Conservation (phyloP, 2,329 filamentous ascomycete species). For the Talaromyces piceae region DNA sequence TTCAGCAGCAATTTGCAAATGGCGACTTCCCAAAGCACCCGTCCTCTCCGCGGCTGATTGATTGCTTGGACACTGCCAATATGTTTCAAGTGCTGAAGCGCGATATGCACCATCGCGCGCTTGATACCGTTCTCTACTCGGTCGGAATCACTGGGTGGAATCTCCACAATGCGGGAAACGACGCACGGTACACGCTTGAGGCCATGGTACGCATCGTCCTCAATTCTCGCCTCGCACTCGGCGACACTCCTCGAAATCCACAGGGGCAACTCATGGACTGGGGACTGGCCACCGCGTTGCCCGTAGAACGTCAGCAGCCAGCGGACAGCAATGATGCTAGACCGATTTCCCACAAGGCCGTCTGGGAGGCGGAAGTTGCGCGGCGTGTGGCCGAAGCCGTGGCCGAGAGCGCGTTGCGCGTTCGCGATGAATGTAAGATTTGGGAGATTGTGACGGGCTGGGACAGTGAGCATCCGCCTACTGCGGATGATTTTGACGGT, state of each 20-base stretch:
- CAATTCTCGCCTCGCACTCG: slow-evolving; percentile 19
- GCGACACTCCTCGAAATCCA: slow-evolving; percentile 4
- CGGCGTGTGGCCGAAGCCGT: slow-evolving; percentile 13
- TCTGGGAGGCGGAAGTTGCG: slow-evolving; percentile 17
- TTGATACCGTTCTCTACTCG: slow-evolving; percentile 55
- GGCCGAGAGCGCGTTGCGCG: slow-evolving; percentile 13
- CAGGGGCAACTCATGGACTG: slow-evolving; percentile 3
- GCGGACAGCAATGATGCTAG: neutral
- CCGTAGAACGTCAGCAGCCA: neutral
- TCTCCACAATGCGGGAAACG: slow-evolving; percentile 83
- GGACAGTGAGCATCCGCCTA: slow-evolving; percentile 9
- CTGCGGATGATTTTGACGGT: slow-evolving; percentile 17
- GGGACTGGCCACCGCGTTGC: neutral
- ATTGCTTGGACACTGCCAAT: slow-evolving; percentile 63
- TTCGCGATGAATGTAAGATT: slow-evolving; percentile 17
- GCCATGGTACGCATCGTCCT: slow-evolving; percentile 60
- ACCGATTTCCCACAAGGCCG: slow-evolving; percentile 6
- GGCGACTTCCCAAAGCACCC: neutral
- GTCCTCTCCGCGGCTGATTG: slow-evolving; percentile 45
- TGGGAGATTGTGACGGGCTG: slow-evolving; percentile 18
- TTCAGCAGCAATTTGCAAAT: neutral
- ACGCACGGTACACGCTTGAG: slow-evolving; percentile 71
- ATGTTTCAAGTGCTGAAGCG: slow-evolving; percentile 60
- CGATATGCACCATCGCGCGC: slow-evolving; percentile 46
- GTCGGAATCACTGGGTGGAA: slow-evolving; percentile 57